phyloP scores from a whole-genome alignment of 768 basidiomycete genomes.

The Mycena vulgaris region DNA sequence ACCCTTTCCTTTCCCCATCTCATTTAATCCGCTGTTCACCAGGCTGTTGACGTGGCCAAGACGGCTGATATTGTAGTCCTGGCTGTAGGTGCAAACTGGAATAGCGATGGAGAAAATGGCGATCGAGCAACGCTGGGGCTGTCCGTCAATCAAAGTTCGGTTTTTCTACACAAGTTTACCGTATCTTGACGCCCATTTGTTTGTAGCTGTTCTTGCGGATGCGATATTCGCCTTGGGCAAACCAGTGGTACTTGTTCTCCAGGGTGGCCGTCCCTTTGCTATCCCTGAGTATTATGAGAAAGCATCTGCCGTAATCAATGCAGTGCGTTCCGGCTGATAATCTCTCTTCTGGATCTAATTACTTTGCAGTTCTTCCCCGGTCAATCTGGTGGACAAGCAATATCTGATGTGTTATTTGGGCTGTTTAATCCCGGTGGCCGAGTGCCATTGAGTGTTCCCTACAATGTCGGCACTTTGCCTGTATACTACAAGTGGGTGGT shows the following conservation, averaged over 20 bases:
- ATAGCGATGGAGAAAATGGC: slow-evolving; percentile 46
- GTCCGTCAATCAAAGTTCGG: slow-evolving; percentile 42
- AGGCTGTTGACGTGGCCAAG: slow-evolving; percentile 45
- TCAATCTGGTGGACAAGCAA: slow-evolving; percentile 46
- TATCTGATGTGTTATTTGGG: slow-evolving; percentile 45
- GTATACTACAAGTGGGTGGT: slow-evolving; percentile 45
- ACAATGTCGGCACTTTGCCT: slow-evolving; percentile 39
- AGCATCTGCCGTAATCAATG: slow-evolving; percentile 42
- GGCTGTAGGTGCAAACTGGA: slow-evolving; percentile 47
- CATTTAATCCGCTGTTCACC: background rate
- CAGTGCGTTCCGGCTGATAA: slow-evolving; percentile 27
- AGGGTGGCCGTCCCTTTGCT: slow-evolving; percentile 46
- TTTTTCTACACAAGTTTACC: background rate
- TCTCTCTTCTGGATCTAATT: background rate
- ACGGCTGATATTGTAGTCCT: slow-evolving; percentile 42
- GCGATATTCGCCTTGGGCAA: slow-evolving; percentile 43
- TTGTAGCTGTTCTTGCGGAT: slow-evolving; percentile 42
- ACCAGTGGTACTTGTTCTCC: slow-evolving; percentile 42
- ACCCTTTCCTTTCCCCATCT: background rate
- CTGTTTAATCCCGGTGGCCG: slow-evolving; percentile 45
- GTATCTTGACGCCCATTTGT: background rate
- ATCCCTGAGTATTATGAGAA: slow-evolving; percentile 42
- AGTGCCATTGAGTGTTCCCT: slow-evolving; percentile 44
- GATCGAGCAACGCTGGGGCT: slow-evolving; percentile 44
- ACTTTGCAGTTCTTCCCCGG: slow-evolving; percentile 43